Evolutionary conservation across 306 rosid genomes (phyloP), one percentile per base, ranked within the genome.

Genomic region (Bauhinia variegata): DNA sequence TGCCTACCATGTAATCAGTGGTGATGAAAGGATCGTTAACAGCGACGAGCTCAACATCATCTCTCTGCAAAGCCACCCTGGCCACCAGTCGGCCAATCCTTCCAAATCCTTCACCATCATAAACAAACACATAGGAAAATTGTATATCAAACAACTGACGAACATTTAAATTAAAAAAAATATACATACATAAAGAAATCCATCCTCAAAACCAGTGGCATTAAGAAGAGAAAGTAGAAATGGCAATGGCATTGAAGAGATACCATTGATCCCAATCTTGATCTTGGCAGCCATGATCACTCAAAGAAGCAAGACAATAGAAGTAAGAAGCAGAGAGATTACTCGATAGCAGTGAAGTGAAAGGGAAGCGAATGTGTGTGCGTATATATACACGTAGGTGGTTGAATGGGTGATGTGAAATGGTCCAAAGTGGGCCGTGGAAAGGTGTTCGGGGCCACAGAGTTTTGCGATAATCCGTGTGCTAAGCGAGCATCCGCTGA

Each of bases 221-320:
- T 2, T 23, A 23, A 23, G 28, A 16, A 16, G 8, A 8, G 47
- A 11, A 55, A 14, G 34, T 30, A 9, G 19, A 18, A 15, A 47
- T 32, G 12, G 31, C 9, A 15, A 47, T 32, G 12, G 31, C 9
- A 8, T 34, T 13, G 28, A 9, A 28, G 8, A 63, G 8, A 63
- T 74, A 89, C 96, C 93, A 68, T 87, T 89, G 80, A 89, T 89
- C 31, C 93, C 96, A 61, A 89, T 87, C 89, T 81, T 89, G 75
- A 87, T 69, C 81, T 85, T 88, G 37, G 41, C 63, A 38, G 60
- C 79, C 89, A 88, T 88, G 75, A 64, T 48, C 5, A 61, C 13
- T 37, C 9, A 38, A 47, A 6, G 64, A 57, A 71, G 16, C 13
- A 30, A 32, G 30, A 59, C 33, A 0, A 28, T 23, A 60, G 8